These are phyloP conservation scores for Podaxis rugospora DNA, from an alignment of 768 basidiomycete genomes.

Conservation along the genomic window DNA sequence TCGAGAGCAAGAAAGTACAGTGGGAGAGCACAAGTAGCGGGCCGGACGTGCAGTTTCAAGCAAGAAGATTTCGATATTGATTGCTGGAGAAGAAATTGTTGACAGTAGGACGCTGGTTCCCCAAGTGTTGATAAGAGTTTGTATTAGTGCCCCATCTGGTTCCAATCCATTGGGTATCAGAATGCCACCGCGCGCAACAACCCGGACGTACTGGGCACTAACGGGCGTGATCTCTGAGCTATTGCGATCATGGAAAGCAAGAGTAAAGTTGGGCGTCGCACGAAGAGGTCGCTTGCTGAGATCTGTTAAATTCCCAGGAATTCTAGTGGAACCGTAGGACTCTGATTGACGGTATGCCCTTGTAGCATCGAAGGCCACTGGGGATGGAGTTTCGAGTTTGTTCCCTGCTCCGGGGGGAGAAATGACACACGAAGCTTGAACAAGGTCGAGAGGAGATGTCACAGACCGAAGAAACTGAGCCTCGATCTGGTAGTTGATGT, in stretches of 20 bases:
- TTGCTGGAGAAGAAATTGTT: slow-evolving; percentile 1
- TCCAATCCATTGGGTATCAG: background rate
- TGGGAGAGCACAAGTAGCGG: background rate
- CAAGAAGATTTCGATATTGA: slow-evolving; percentile 12
- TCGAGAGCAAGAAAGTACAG: slow-evolving; percentile 4
- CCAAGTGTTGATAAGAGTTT: background rate
- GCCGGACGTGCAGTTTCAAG: slow-evolving; percentile 8
- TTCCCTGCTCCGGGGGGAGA: background rate
- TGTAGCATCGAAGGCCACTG: background rate
- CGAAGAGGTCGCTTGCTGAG: slow-evolving; percentile 1
- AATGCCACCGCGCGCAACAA: background rate
- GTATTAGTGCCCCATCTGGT: background rate
- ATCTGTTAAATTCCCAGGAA: background rate
- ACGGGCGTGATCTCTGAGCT: background rate
- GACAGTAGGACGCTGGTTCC: background rate
- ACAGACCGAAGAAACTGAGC: slow-evolving; percentile 27
- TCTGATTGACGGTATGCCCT: background rate
- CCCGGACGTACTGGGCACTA: background rate
- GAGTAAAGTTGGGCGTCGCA: slow-evolving; percentile 2
- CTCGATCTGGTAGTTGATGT: slow-evolving; percentile 41
- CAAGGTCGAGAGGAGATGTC: slow-evolving; percentile 5
- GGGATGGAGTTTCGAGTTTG: background rate
- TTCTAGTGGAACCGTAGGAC: background rate
- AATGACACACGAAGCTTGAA: background rate
- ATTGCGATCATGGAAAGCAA: background rate